Evolutionary conservation across 2,329 filamentous ascomycete genomes (phyloP), one percentile per base, ranked within the genome.

Genomic region (Aspergillus ruber): DNA sequence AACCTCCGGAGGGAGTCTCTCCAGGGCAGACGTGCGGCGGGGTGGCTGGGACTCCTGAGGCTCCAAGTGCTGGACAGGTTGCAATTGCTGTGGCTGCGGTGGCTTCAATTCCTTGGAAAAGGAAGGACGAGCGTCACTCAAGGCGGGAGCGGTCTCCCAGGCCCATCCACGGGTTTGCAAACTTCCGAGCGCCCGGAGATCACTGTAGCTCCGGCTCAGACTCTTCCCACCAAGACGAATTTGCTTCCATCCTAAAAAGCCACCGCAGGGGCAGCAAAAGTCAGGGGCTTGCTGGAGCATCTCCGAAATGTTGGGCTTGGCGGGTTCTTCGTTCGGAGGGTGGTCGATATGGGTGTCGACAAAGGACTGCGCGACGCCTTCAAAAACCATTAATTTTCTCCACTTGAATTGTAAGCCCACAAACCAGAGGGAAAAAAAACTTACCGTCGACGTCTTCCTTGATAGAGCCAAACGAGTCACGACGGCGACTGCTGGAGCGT

Each of bases 1-100:
- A 54, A 90, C 73, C 68, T 90, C 86, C 44, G 78, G 74, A 0
- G 86, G 86, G 6, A 90, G 74, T 51, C 66, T 79, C 72, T 90
- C 86, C 36, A 90, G 69, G 21, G 77, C 73, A 18, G 84, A 66
- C 73, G 52, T 61, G 44, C 55, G 63, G 40, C 56, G 61, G 39
- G 55, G 53, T 43, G 47, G 61, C 52, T 51, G 58, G 41, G 53
- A 44, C n/a, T 53, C 50, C 44, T 57, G 52, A 17, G 51, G 44
- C 45, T 58, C 54, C 39, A 63, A 49, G 13, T 56, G 51, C 45
- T 58, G 57, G 43, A 52, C 49, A 25, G 56, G 46, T 2, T 49
- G 48, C 18, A 43, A 44, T 29, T 12, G 25, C 25, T 29, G 25
- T 4, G 25, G 25, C 10, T 29, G 25, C 7, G 15, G 36, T 12